Evolutionary conservation across 176 grass and related monocot genomes (phyloP).

Genomic region (Musa beccarii): DNA sequence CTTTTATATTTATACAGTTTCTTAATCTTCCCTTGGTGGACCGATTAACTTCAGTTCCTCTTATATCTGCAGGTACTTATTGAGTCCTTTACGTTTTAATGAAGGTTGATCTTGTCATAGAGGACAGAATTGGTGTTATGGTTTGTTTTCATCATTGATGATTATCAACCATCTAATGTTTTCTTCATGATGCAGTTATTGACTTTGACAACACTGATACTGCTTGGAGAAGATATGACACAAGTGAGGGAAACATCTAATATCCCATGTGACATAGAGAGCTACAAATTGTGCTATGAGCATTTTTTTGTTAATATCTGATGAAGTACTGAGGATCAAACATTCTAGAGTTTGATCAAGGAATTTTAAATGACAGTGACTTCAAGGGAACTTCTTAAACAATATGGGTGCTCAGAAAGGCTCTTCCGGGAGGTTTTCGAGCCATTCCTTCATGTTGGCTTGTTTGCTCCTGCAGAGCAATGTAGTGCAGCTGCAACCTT

Average conservation of each 20-base stretch:
- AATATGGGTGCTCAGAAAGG: constrained; percentile 63
- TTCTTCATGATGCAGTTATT: constrained; percentile 41
- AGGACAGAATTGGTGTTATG: background rate
- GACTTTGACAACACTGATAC: constrained; percentile 86
- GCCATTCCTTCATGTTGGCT: constrained; percentile 50
- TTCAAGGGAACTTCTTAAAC: constrained; percentile 78
- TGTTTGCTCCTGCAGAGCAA: constrained; percentile 72
- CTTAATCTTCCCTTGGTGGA: constrained; percentile 63
- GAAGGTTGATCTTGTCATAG: background rate
- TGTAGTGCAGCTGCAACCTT: constrained; percentile 77
- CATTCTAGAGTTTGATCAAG: constrained; percentile 28
- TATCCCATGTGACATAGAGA: constrained; percentile 11
- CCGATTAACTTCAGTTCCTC: constrained; percentile 72
- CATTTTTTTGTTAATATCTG: background rate
- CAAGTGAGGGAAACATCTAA: constrained; percentile 45
- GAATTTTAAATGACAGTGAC: constrained; percentile 57
- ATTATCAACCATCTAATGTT: constrained; percentile 25
- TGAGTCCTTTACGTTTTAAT: too few relatives aligned
- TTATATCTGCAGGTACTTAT: constrained; percentile 62
- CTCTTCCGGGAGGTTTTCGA: constrained; percentile 62
- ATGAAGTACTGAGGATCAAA: constrained; percentile 25
- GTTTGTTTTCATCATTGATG: background rate
- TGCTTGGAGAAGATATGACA: constrained; percentile 82
- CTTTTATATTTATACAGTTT: constrained; percentile 42
- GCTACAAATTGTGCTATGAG: background rate